These are phyloP conservation scores for Ensete glaucum DNA, from an alignment of 176 grass and related monocot genomes.

Conservation along the genomic window DNA sequence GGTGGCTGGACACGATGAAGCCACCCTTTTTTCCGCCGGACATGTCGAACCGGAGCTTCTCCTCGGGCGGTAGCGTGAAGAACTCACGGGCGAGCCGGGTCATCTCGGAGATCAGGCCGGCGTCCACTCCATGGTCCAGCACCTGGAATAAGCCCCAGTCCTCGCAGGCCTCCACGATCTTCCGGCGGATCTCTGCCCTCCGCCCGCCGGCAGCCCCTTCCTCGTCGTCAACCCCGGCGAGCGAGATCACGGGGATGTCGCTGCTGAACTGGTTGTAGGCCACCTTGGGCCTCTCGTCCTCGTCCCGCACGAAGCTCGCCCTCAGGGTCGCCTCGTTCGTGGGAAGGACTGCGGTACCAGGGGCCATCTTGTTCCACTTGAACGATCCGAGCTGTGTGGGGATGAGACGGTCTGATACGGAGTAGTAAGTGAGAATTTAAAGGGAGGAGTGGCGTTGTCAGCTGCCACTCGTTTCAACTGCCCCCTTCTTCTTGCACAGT, in stretches of 20 bases:
- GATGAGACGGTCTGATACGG: no score
- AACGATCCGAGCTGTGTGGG: no score
- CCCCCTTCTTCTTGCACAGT: no score
- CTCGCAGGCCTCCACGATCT: constrained; percentile 55
- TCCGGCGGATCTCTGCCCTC: constrained; percentile 37
- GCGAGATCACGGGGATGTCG: constrained; percentile 67
- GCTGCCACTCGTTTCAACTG: no score
- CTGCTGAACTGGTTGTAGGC: constrained; percentile 84
- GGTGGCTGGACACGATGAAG: constrained; percentile 91
- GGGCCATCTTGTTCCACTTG: neutral
- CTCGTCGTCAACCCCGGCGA: constrained; percentile 40
- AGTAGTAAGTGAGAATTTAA: no score
- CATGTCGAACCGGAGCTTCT: constrained; percentile 77
- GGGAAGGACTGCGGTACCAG: constrained; percentile 33
- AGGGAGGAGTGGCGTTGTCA: no score
- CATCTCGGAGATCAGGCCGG: constrained; percentile 44
- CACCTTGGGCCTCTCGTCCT: constrained; percentile 90
- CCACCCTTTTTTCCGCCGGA: constrained; percentile 89
- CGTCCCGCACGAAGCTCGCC: constrained; percentile 70
- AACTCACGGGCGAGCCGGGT: constrained; percentile 41
- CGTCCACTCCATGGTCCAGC: constrained; percentile 74
- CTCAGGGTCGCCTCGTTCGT: constrained; percentile 52
- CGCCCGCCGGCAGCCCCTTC: neutral
- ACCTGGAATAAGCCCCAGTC: constrained; percentile 92
- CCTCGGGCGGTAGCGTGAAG: constrained; percentile 57